A percentile compares a stretch with the other conserved stretches of the same genome.
Conservation (phyloP, 306 rosid species). For the Myrica gale region DNA sequence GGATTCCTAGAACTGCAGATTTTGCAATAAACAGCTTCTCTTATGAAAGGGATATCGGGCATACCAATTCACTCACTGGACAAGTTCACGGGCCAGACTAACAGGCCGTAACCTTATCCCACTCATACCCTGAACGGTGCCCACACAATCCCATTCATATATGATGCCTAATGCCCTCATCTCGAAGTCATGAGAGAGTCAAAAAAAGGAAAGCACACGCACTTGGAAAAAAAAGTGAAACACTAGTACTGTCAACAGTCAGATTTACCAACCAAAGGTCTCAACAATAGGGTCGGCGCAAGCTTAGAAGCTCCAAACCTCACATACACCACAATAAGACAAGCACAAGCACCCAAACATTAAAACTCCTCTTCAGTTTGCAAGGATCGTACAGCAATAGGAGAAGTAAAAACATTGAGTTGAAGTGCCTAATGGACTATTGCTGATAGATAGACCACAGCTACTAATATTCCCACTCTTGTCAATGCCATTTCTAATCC, state of each 20-base stretch:
- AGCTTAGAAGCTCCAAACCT: neutral
- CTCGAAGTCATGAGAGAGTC: neutral
- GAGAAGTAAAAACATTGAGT: neutral
- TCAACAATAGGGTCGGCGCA: neutral
- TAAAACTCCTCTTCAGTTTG: neutral
- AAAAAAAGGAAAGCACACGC: neutral
- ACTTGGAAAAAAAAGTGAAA: neutral
- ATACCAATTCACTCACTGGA: no score
- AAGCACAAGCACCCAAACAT: neutral
- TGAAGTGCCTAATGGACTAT: slow-evolving; percentile 3
- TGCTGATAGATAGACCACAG: slow-evolving; percentile 17
- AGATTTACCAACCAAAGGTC: neutral
- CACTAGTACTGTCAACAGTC: neutral
- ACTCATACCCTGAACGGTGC: no score
- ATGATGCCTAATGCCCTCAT: no score
- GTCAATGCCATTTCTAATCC: slow-evolving; percentile 33
- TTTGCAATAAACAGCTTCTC: neutral
- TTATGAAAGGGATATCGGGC: neutral
- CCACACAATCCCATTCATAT: no score
- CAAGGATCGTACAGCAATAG: neutral
- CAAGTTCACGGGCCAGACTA: no score
- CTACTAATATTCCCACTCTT: neutral
- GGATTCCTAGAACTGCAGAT: neutral
- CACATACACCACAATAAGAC: neutral
- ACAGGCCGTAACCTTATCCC: no score